Conservation (phyloP, 192 early-diverging fungal genomes). For the Tieghemiomyces parasiticus region DNA sequence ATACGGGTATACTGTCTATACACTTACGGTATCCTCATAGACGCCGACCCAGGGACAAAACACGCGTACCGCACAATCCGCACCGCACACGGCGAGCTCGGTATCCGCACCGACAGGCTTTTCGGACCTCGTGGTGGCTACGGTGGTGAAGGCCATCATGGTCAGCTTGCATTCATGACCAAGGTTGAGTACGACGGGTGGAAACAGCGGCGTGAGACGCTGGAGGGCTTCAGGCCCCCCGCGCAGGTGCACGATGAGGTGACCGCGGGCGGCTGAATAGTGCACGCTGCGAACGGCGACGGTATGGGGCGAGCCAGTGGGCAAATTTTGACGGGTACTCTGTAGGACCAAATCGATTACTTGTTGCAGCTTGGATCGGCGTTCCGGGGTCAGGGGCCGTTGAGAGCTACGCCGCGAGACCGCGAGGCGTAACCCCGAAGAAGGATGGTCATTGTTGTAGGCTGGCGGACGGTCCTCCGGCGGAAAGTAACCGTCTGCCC, state of each 20-base stretch:
- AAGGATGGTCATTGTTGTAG: no score
- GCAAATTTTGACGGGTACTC: background rate
- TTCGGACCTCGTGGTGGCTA: slow-evolving; percentile 11
- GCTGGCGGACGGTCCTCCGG: no score
- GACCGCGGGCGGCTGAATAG: slow-evolving; percentile 10
- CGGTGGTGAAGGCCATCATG: slow-evolving; percentile 5
- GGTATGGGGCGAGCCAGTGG: background rate
- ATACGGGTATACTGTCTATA: no score
- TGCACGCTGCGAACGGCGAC: slow-evolving; percentile 8
- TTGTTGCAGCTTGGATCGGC: background rate
- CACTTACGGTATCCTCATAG: slow-evolving; percentile 27
- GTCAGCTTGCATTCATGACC: slow-evolving; percentile 10
- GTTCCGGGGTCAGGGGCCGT: background rate
- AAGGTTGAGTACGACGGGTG: slow-evolving; percentile 4
- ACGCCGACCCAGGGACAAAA: slow-evolving; percentile 24
- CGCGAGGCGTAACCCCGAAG: no score
- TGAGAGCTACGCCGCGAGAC: no score
- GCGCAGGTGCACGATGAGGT: slow-evolving; percentile 8
- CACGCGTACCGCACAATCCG: slow-evolving; percentile 19
- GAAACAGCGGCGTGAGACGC: background rate
- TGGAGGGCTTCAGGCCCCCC: slow-evolving; percentile 15
- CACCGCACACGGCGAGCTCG: no score
- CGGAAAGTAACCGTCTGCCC: no score
- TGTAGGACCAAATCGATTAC: background rate
- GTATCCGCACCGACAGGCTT: slow-evolving; percentile 9